A percentile compares a stretch with the other conserved stretches of the same genome.
Conservation (phyloP, 2,329 filamentous ascomycete species). For the Ustulina deusta region DNA sequence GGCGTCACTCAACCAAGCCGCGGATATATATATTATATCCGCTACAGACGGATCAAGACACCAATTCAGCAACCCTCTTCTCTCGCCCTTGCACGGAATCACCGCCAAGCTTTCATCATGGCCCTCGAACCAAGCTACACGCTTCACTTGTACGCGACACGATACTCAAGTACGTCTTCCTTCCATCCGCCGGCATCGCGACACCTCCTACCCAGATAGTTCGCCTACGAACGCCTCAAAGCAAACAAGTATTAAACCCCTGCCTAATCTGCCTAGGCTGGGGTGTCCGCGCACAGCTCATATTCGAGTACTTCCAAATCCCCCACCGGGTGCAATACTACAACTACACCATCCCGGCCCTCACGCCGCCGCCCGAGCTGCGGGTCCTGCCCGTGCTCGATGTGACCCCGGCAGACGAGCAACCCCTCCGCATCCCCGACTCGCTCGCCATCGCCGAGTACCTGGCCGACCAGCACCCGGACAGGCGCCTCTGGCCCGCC, state of each 20-base stretch:
- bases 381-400: slow-evolving; percentile 56
- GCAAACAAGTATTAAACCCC: slow-evolving; percentile 20
- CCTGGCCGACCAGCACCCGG: slow-evolving; percentile 57
- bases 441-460: slow-evolving; percentile 63
- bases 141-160: slow-evolving; percentile 43
- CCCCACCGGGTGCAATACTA: slow-evolving; percentile 57
- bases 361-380: slow-evolving; percentile 52
- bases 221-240: background rate
- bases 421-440: slow-evolving; percentile 56
- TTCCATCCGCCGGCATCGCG: background rate
- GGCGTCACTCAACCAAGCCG: background rate
- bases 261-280: slow-evolving; percentile 38
- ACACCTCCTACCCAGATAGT: background rate
- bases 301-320: slow-evolving; percentile 58
- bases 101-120: slow-evolving; percentile 31
- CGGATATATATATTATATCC: background rate
- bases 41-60: background rate
- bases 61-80: background rate
- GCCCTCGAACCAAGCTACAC: slow-evolving; percentile 30
- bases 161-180: slow-evolving; percentile 44
- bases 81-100: background rate
- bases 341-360: slow-evolving; percentile 47
- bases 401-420: slow-evolving; percentile 46
- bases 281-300: slow-evolving; percentile 48
- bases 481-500: slow-evolving; percentile 56